phyloP scores from a whole-genome alignment of 2,329 filamentous ascomycete species.

The Aspergillus pseudotamarii region DNA sequence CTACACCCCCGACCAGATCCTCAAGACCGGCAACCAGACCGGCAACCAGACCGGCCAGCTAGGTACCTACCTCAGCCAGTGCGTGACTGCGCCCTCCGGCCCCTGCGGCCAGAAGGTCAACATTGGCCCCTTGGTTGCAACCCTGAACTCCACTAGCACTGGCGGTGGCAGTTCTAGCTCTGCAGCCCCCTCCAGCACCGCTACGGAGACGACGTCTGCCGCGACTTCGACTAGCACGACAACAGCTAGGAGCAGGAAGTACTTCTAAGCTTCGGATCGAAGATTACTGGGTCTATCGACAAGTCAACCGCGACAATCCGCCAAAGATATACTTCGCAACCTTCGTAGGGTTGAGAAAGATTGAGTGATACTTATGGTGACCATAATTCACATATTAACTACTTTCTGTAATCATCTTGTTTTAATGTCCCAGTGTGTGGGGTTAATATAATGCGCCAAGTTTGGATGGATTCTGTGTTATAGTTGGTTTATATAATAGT shows the following conservation, averaged over 20 bases:
- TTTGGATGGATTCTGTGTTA: background rate
- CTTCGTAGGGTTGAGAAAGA: background rate
- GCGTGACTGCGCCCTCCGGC: constrained; percentile 24
- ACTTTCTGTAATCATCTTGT: constrained; percentile 5
- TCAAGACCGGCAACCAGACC: constrained; percentile 19
- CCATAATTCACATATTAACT: background rate
- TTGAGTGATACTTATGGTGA: background rate
- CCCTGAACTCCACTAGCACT: constrained; percentile 13
- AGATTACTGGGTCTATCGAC: background rate
- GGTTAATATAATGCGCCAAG: background rate
- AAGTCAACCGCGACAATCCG: background rate
- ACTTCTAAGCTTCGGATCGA: background rate
- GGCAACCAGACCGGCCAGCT: constrained; percentile 26
- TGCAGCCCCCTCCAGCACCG: constrained; percentile 1
- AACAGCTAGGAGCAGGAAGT: background rate
- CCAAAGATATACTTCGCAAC: background rate
- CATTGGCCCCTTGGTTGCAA: constrained; percentile 28
- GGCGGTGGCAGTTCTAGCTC: constrained; percentile 9
- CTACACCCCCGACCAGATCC: constrained; percentile 26
- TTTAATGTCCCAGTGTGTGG: background rate
- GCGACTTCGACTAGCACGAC: background rate
- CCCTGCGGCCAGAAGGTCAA: constrained; percentile 26
- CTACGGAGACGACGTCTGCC: no score
- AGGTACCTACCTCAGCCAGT: constrained; percentile 26
- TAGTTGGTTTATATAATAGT: background rate